Base-by-base conservation (phyloP, 2,329 filamentous ascomycete species). In the Penicillium thymicola region DNA sequence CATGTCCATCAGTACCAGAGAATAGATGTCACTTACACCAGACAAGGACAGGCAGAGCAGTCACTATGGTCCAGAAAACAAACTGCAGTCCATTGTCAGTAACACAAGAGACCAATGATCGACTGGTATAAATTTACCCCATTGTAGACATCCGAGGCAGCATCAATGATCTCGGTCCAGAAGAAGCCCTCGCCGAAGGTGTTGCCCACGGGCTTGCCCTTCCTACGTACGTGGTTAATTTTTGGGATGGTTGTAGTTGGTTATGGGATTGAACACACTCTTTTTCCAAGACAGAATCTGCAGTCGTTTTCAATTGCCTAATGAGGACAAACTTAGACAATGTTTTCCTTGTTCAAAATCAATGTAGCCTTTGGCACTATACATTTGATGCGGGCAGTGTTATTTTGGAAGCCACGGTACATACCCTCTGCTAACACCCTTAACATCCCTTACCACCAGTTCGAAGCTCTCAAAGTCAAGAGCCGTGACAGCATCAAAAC, bases 361-460 rank as follows among this genome's bases (percentile, higher is more conserved):
- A 73, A 75, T 73, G 70, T 73, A 75, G 68, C 62, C 67, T 68
- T 67, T 70, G 70, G 71, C 71, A 74, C 73, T 76, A 72, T 81
- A 80, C 81, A 79, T 78, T 83, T 82, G 65, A 62, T 57, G 59
- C 57, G 57, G 62, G 51, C 53, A 55, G 62, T 79, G 79, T 84
- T 92, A 97, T 81, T 86, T 90, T 67, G 93, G 93, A 84, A 97
- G 92, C 89, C 89, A 89, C 79, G 87, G 85, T 79, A 99, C 94
- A 85, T 99, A 99, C 94, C 93, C 92, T 90, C 93, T 92, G 82
- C 89, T 94, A 71, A 88, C 78, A 63, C 92, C 92, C 79, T 92
- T 93, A 65, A 92, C 83, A 79, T 97, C 93, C 79, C 85, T 90
- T 63, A 99, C 82, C 65, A 92, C 82, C 68, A 99, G 79, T 74